phyloP scores from a whole-genome alignment of 768 basidiomycete genomes.

The Hericium coralloides region DNA sequence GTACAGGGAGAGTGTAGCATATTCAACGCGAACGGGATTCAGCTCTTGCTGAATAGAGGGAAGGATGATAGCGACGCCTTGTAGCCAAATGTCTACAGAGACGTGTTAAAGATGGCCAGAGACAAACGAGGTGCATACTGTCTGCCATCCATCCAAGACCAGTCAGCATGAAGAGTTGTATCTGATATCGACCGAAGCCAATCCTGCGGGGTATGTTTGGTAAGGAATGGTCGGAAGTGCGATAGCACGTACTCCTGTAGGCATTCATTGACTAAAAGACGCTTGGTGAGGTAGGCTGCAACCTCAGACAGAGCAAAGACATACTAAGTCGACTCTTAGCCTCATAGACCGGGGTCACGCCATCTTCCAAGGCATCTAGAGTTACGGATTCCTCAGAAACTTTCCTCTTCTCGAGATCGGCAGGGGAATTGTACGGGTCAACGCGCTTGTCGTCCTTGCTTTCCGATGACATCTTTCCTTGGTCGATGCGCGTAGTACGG shows the following conservation, averaged over 20 bases:
- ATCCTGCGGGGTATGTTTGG: constrained; percentile 23
- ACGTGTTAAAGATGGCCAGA: neutral
- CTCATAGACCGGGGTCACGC: neutral
- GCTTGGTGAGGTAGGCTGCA: neutral
- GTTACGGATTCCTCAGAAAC: neutral
- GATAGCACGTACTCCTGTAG: neutral
- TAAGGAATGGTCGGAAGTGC: neutral
- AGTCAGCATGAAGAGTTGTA: constrained; percentile 36
- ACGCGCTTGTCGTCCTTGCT: neutral
- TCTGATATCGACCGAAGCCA: constrained; percentile 42
- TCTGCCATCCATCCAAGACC: constrained; percentile 44
- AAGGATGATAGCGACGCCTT: constrained; percentile 38
- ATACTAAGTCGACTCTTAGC: neutral
- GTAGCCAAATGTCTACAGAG: constrained; percentile 33
- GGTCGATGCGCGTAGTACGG: too few species aligned
- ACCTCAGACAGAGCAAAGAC: neutral
- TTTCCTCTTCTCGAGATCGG: neutral
- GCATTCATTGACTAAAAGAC: neutral
- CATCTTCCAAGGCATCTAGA: neutral
- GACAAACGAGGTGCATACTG: constrained; percentile 25
- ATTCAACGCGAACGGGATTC: constrained; percentile 33
- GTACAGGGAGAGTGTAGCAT: constrained; percentile 37
- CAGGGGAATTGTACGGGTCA: neutral
- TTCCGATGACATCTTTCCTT: too few species aligned
- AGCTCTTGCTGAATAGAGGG: constrained; percentile 35